Conservation (phyloP, 116 monocot genomes). For the Posidonia oceanica region DNA sequence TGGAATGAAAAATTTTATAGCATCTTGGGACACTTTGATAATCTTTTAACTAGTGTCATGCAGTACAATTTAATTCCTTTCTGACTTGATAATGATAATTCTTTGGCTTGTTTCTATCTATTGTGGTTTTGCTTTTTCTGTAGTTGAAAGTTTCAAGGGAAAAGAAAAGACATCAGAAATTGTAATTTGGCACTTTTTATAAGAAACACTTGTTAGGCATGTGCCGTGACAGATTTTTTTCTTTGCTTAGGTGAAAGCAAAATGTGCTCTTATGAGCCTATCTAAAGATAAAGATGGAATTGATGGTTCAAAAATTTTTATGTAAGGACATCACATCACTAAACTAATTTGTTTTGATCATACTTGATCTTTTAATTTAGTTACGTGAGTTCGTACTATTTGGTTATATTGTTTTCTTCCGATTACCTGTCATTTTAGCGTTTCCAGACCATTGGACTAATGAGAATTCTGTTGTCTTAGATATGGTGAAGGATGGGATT, state of each 20-base stretch:
- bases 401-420: not conserved
- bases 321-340: slow-evolving; percentile 28
- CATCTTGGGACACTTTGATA: too few relatives aligned
- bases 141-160: too few relatives aligned
- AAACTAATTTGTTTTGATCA: not conserved
- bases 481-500: slow-evolving; percentile 94
- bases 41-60: too few relatives aligned
- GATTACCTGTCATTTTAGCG: not conserved
- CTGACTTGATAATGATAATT: too few relatives aligned
- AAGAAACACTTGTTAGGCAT: not conserved
- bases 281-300: slow-evolving; percentile 52
- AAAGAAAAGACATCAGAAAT: too few relatives aligned
- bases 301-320: slow-evolving; percentile 77
- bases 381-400: too few relatives aligned
- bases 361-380: slow-evolving; percentile 1
- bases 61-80: too few relatives aligned
- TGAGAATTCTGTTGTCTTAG: slow-evolving; percentile 13
- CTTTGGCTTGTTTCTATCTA: too few relatives aligned
- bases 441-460: not conserved
- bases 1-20: too few relatives aligned
- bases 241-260: slow-evolving; percentile 50
- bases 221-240: not conserved
- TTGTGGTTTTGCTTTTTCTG: too few relatives aligned
- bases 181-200: too few relatives aligned
- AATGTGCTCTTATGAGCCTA: slow-evolving; percentile 43